Evolutionary conservation across 129 eudicot species (phyloP), one percentile per base, ranked within the genome.

Genomic region (Tanacetum coccineum): DNA sequence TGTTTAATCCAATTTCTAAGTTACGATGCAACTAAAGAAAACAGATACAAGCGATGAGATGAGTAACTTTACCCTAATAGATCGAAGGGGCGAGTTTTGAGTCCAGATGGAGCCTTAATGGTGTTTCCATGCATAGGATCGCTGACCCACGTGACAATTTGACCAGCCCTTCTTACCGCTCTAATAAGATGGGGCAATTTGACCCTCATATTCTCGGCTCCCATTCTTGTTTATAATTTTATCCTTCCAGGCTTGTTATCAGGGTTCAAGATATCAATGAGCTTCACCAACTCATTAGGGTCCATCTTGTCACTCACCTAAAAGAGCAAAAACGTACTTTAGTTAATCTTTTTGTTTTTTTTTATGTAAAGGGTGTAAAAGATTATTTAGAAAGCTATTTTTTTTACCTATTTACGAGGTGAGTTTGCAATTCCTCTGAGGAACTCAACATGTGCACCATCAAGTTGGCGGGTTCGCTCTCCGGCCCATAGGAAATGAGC

Each of bases 51-150:
- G 70, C 1, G 12, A 66, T 58, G 32, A 40, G 54, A 64, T 30
- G 25, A 70, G 76, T 8, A 63, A 65, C 45, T n/a, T 71, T 87
- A 91, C 98, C 94, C 87, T 76, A 70, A 91, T 91, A 52, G 98
- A 73, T 91, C 98, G 5, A 87, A 91, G 40, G 96, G 94, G 26
- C 98, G 92, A 80, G 98, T 91, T 81, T 91, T 91, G 72, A 91
- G 78, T 44, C 96, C 96, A 49, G 88, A 83, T 28, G 97, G 97
- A 75, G 97, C 97, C 79, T 91, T 91, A 57, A 85, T 91, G 77
- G 97, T 85, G 84, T 91, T 91, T 17, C 97, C 97, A 65, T 91
- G 97, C 97, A 91, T 91, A 59, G 98, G 98, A 59, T 91, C 98
- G 59, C 88, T 87, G 67, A 91, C 98, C 98, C 98, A 91, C 2